A percentile compares a stretch with the other conserved stretches of the same genome.
phyloP scores from a whole-genome alignment of 345 rosid species.

The Cardamine resedifolia region DNA sequence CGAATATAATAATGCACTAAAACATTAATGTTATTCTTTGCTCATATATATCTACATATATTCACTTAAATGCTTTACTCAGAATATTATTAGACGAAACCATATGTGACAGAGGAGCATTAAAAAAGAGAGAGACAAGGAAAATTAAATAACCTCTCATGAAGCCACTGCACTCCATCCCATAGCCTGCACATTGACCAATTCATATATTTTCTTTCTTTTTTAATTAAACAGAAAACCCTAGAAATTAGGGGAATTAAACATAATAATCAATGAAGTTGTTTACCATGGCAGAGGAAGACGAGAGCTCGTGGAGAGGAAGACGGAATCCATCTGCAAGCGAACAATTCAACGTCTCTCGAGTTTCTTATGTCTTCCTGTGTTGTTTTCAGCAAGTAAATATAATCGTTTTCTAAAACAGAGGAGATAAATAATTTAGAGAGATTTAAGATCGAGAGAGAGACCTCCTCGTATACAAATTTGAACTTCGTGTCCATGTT shows the following conservation, averaged over 20 bases:
- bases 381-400: neutral
- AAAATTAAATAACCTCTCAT: constrained; percentile 81
- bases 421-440: neutral
- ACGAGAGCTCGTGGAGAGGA: constrained; percentile 79
- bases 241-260: neutral
- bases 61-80: too few relatives aligned
- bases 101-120: neutral
- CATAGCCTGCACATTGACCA: constrained; percentile 76
- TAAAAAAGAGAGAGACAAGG: neutral
- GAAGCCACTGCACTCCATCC: constrained; percentile 92
- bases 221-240: neutral
- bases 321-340: constrained; percentile 85
- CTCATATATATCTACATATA: too few relatives aligned
- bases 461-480: constrained; percentile 28
- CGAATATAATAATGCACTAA: neutral
- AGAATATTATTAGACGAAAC: too few relatives aligned
- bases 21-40: neutral
- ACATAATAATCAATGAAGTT: neutral
- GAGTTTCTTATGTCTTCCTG: constrained; percentile 73
- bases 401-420: neutral
- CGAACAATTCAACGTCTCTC: constrained; percentile 69
- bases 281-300: constrained; percentile 87
- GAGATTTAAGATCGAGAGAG: neutral
- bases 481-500: constrained; percentile 5
- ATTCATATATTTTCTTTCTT: constrained; percentile 17